phyloP scores from a whole-genome alignment of 352 stramenopile genomes.

The Globisporangium emineosum region DNA sequence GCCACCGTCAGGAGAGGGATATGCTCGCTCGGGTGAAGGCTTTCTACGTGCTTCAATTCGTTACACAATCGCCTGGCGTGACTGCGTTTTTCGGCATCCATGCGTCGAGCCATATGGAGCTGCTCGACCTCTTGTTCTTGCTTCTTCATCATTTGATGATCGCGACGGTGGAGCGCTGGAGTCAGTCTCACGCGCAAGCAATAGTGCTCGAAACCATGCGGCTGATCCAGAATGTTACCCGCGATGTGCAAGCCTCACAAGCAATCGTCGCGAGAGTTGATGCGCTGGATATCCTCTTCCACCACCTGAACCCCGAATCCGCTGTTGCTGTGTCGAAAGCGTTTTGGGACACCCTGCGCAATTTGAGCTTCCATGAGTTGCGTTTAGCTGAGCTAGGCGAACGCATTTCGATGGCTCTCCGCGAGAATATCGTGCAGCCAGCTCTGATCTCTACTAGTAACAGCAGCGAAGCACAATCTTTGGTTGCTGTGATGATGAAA shows the following conservation, averaged over 20 bases:
- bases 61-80: background rate
- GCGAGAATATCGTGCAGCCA: background rate
- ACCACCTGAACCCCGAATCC: background rate
- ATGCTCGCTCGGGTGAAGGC: background rate
- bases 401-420: background rate
- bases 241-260: background rate
- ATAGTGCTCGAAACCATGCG: background rate
- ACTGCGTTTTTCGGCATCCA: background rate
- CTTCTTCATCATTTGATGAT: background rate
- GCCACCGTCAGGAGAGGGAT: background rate
- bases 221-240: background rate
- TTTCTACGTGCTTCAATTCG: background rate
- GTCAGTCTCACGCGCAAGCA: background rate
- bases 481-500: background rate
- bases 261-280: background rate
- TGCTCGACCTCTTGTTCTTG: background rate
- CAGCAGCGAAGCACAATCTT: too few relatives aligned
- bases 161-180: background rate
- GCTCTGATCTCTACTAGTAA: background rate
- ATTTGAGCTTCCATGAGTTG: background rate
- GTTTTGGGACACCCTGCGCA: conserved; percentile 1
- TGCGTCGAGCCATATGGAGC: background rate
- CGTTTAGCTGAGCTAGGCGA: background rate
- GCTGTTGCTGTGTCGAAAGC: background rate
- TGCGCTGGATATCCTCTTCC: background rate